These are phyloP conservation scores for Shiraia sp. DNA, from an alignment of 2,329 filamentous ascomycete species.

Conservation along the genomic window DNA sequence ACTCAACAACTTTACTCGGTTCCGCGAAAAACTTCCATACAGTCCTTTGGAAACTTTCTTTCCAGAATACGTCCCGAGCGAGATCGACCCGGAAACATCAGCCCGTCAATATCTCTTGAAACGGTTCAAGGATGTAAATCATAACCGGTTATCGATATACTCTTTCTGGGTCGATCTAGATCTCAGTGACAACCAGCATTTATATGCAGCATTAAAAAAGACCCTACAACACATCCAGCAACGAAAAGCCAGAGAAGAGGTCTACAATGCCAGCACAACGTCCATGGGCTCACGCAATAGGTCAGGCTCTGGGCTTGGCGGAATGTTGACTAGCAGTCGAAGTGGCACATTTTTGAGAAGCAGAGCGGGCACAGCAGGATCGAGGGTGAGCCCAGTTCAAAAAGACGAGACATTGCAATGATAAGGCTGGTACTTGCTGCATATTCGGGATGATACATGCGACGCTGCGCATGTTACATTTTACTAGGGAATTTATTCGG, in stretches of 20 bases:
- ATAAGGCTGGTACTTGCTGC: background rate
- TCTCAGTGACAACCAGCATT: conserved; percentile 38
- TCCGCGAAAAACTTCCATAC: conserved; percentile 35
- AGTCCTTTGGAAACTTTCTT: conserved; percentile 36
- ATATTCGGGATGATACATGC: background rate
- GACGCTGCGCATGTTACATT: background rate
- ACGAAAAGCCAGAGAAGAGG: conserved; percentile 32
- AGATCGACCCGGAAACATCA: conserved; percentile 27
- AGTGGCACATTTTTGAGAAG: conserved; percentile 2
- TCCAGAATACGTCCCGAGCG: conserved; percentile 26
- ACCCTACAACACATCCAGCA: conserved; percentile 39
- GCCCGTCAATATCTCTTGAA: conserved; percentile 38
- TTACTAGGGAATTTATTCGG: background rate
- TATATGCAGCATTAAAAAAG: conserved; percentile 42
- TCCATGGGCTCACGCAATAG: conserved; percentile 5
- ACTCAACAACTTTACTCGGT: conserved; percentile 42
- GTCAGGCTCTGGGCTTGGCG: conserved; percentile 4
- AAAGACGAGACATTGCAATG: background rate
- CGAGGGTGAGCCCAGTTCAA: conserved; percentile 1
- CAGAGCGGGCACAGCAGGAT: conserved; percentile 3
- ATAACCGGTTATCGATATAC: conserved; percentile 35
- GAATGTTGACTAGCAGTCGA: conserved; percentile 5
- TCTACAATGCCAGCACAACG: conserved; percentile 21
- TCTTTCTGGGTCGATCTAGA: conserved; percentile 44
- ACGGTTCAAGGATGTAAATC: conserved; percentile 38